Conservation (phyloP, 805 yeast genomes). For the Kuraishia piskuri region DNA sequence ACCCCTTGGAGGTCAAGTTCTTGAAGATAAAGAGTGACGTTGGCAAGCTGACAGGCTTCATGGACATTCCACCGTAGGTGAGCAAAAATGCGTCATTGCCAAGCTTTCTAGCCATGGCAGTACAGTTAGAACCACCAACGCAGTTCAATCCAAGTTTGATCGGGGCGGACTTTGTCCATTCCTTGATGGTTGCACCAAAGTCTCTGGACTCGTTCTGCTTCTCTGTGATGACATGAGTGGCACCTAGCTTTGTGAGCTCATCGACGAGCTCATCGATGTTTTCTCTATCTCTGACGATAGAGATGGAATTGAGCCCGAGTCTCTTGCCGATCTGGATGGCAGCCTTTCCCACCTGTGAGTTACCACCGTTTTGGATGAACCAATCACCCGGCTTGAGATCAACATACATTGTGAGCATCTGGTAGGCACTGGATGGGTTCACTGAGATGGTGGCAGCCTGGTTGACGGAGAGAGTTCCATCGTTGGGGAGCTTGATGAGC, state of each 20-base stretch:
- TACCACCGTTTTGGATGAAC: conserved; percentile 95
- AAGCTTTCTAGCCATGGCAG: conserved; percentile 78
- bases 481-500: conserved; percentile 49
- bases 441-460: conserved; percentile 88
- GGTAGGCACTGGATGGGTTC: conserved; percentile 88
- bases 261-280: conserved; percentile 51
- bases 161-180: conserved; percentile 39
- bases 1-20: conserved; percentile 77
- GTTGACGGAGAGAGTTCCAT: conserved; percentile 33
- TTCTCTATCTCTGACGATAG: conserved; percentile 82
- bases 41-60: conserved; percentile 89
- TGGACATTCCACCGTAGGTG: conserved; percentile 97
- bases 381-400: conserved; percentile 67
- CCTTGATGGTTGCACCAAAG: conserved; percentile 51
- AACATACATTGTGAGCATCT: conserved; percentile 68
- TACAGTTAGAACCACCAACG: conserved; percentile 84
- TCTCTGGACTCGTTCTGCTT: conserved; percentile 66
- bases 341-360: conserved; percentile 87
- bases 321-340: conserved; percentile 82
- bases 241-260: conserved; percentile 62
- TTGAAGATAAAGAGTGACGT: conserved; percentile 87
- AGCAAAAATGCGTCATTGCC: conserved; percentile 67
- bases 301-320: conserved; percentile 74
- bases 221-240: conserved; percentile 85
- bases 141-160: conserved; percentile 82